These are phyloP conservation scores for Phyllachora maydis DNA, from an alignment of 2,329 filamentous ascomycete genomes.

Conservation along the genomic window DNA sequence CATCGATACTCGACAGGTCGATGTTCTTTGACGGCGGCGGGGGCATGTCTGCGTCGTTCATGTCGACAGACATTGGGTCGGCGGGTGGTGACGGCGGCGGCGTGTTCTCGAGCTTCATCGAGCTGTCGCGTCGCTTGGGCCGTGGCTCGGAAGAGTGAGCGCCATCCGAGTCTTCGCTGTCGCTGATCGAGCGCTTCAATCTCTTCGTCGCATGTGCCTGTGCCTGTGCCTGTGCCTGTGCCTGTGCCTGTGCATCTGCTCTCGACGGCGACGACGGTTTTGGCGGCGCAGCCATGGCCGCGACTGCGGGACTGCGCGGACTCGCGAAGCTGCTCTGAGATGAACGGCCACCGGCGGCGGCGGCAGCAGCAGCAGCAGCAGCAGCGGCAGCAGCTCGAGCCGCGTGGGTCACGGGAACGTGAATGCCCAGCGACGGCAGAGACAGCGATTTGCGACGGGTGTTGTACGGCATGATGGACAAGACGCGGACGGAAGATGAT, in stretches of 20 bases:
- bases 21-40: slow-evolving; percentile 29
- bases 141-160: slow-evolving; percentile 9
- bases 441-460: slow-evolving; percentile 92
- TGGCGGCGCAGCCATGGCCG: slow-evolving; percentile 12
- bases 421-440: slow-evolving; percentile 79
- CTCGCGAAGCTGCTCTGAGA: slow-evolving; percentile 5
- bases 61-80: slow-evolving; percentile 17
- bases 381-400: slow-evolving; percentile 32
- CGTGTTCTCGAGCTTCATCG: slow-evolving; percentile 52
- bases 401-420: slow-evolving; percentile 50
- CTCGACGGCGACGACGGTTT: slow-evolving; percentile 10
- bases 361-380: slow-evolving; percentile 12
- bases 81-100: slow-evolving; percentile 55
- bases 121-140: slow-evolving; percentile 13
- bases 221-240: no score
- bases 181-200: slow-evolving; percentile 64
- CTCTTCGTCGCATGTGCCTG: slow-evolving; percentile 38
- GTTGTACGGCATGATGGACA: slow-evolving; percentile 68
- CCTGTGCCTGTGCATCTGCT: no score
- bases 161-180: slow-evolving; percentile 23
- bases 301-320: slow-evolving; percentile 6
- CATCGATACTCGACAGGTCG: slow-evolving; percentile 69
- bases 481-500: slow-evolving; percentile 1
- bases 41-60: slow-evolving; percentile 13
- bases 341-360: no score